Evolutionary conservation across 1,284 basidiomycete species (phyloP).

Genomic region (Ceratobasidium sp.): DNA sequence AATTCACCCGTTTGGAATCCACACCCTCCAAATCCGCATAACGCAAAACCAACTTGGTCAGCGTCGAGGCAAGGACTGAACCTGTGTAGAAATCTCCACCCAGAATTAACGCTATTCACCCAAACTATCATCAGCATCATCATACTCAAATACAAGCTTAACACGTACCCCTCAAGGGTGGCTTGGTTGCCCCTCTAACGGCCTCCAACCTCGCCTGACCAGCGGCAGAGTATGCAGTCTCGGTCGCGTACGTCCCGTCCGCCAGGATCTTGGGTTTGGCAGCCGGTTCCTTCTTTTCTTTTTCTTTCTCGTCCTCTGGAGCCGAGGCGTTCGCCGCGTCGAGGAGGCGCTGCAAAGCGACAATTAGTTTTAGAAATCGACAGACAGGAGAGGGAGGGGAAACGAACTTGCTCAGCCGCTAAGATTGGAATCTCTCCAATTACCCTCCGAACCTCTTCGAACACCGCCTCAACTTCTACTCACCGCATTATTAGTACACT

Average conservation of each 20-base stretch:
- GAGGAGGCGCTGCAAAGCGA: conserved; percentile 67
- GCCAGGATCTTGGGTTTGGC: conserved; percentile 77
- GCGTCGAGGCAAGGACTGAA: conserved; percentile 86
- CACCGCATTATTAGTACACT: not conserved
- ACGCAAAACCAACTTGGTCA: conserved; percentile 93
- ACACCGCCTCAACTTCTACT: conserved; percentile 77
- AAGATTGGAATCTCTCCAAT: conserved; percentile 97
- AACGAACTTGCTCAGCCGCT: conserved; percentile 81
- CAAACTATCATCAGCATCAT: not conserved
- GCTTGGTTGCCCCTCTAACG: conserved; percentile 89
- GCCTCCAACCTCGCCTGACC: conserved; percentile 79
- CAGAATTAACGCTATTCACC: conserved; percentile 80
- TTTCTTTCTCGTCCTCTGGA: conserved; percentile 68
- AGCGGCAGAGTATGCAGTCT: conserved; percentile 87
- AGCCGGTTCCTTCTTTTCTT: conserved; percentile 57
- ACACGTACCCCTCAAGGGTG: conserved; percentile 82
- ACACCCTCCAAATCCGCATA: conserved; percentile 72
- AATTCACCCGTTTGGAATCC: conserved; percentile 75
- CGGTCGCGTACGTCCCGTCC: conserved; percentile 98
- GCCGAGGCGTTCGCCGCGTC: conserved; percentile 71
- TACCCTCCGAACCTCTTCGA: conserved; percentile 89
- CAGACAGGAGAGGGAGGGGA: not conserved
- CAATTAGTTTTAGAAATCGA: no score
- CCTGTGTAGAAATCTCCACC: conserved; percentile 99
- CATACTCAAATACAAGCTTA: conserved; percentile 6